phyloP scores from a whole-genome alignment of 352 stramenopile species.

The Phytophthora ohioensis region DNA sequence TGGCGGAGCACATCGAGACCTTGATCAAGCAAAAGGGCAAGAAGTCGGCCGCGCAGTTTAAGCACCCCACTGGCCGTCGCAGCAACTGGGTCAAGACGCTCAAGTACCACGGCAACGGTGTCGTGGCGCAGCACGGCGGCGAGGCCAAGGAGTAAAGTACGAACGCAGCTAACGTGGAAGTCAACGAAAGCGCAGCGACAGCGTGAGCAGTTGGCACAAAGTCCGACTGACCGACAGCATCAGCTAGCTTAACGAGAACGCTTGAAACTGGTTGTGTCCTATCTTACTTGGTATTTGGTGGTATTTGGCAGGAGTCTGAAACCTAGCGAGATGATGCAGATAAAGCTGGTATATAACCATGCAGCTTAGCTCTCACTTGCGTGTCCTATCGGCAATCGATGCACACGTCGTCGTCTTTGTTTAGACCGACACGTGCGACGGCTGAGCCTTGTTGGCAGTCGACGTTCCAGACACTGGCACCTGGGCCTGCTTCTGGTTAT shows the following conservation, averaged over 20 bases:
- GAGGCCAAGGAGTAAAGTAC: conserved; percentile 73
- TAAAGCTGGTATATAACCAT: conserved; percentile 48
- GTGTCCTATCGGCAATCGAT: conserved; percentile 17
- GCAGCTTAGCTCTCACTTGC: conserved; percentile 38
- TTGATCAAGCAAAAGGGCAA: conserved; percentile 84
- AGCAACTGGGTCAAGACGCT: conserved; percentile 92
- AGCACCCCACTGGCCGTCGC: conserved; percentile 75
- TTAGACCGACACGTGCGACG: conserved; percentile 76
- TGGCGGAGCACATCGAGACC: conserved; percentile 77
- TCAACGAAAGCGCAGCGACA: conserved; percentile 27
- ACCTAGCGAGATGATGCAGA: conserved; percentile 22
- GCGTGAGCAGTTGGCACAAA: background rate
- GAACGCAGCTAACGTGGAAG: conserved; percentile 12
- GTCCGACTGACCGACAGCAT: no score
- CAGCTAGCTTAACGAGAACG: conserved; percentile 1
- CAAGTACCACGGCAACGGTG: conserved; percentile 87
- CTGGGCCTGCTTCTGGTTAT: conserved; percentile 69
- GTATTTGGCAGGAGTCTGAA: conserved; percentile 8
- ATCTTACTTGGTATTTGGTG: conserved; percentile 16
- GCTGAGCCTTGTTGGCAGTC: conserved; percentile 50
- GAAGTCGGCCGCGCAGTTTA: conserved; percentile 79
- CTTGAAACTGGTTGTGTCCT: conserved; percentile 25
- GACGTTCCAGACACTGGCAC: conserved; percentile 35
- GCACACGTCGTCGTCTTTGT: conserved; percentile 2
- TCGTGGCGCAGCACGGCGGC: conserved; percentile 82